Evolutionary conservation across 1,284 basidiomycete genomes (phyloP), one percentile per base, ranked within the genome.

Genomic region (Boletus sp.): DNA sequence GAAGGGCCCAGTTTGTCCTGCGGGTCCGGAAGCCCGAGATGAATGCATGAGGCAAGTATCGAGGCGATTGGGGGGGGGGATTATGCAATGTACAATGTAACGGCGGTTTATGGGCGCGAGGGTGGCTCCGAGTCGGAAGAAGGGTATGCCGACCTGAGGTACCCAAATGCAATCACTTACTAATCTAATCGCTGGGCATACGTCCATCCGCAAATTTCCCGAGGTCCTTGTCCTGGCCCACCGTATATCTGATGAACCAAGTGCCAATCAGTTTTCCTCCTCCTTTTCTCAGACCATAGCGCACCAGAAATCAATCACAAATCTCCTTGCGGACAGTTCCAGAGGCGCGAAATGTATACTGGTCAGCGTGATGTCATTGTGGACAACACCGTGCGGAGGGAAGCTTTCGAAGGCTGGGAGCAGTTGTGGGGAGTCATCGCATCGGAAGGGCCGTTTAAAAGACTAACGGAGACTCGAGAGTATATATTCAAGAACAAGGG

Each of bases 401-500:
- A 52, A 40, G 7, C 19, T 25, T n/a, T 40, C 35, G 10, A 52
- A 9, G 9, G 16, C 33, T 0, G 32, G 20, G 14, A 52, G 10
- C 8, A 54, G 5, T 16, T 35, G 14, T 6, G n/a, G 1, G 45
- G 44, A 8, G 41, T 45, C 5, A 49, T 13, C 1, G 19, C 40
- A 9, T 20, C 1, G 7, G 8, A 8, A 8, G 45, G n/a, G 22
- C 50, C 33, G 17, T 54, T 36, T 3, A 5, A 3, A 16, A 50
- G 37, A 14, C 3, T 25, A 4, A 54, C 25, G 5, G n/a, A n/a
- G n/a, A n/a, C n/a, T n/a, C n/a, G 41, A 52, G 23, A 36, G 46
- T 25, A 50, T 43, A 27, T 43, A 52, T 20, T 54, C 40, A 4
- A 52, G 32, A 16, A 52, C 32, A 4, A 52, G 8, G 6, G 37